These are phyloP conservation scores for Aspergillus asperescens DNA, from an alignment of 495 filamentous ascomycete genomes.

Conservation along the genomic window DNA sequence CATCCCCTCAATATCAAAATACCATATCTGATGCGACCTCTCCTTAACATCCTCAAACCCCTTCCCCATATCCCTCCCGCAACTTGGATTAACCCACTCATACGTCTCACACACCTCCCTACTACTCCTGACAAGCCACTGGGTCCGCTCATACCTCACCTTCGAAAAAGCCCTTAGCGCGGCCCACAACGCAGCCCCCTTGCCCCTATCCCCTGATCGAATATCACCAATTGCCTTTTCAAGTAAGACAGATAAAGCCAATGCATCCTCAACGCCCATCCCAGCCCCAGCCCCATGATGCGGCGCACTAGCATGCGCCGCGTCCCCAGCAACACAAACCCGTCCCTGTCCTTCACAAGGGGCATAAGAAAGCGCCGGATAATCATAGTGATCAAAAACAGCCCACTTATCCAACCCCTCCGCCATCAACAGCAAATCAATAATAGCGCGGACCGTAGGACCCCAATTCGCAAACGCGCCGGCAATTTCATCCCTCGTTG, in stretches of 20 bases:
- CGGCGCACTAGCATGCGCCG: conserved; percentile 39
- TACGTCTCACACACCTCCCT: conserved; percentile 25
- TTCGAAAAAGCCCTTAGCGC: conserved; percentile 18
- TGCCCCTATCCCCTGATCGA: background rate
- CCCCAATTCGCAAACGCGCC: conserved; percentile 35
- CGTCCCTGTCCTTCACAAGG: conserved; percentile 15
- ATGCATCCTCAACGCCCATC: conserved; percentile 50
- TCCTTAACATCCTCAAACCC: conserved; percentile 22
- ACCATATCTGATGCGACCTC: conserved; percentile 29
- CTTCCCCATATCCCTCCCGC: conserved; percentile 17
- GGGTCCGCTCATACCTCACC: conserved; percentile 21
- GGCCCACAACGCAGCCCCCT: conserved; percentile 6
- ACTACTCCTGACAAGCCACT: conserved; percentile 30
- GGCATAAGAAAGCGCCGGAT: conserved; percentile 37
- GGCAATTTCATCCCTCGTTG: conserved; percentile 22
- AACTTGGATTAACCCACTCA: conserved; percentile 20
- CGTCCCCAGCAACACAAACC: conserved; percentile 47
- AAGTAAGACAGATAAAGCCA: conserved; percentile 37
- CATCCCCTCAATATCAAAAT: conserved; percentile 32
- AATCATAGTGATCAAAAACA: conserved; percentile 47
- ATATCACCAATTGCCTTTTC: conserved; percentile 4
- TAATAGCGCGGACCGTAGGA: conserved; percentile 30
- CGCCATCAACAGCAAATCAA: conserved; percentile 36
- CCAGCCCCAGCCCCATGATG: conserved; percentile 53
- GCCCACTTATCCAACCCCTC: conserved; percentile 47